Evolutionary conservation across 495 filamentous ascomycete genomes (phyloP).

Genomic region (Pseudomonodictys pantanalensis): DNA sequence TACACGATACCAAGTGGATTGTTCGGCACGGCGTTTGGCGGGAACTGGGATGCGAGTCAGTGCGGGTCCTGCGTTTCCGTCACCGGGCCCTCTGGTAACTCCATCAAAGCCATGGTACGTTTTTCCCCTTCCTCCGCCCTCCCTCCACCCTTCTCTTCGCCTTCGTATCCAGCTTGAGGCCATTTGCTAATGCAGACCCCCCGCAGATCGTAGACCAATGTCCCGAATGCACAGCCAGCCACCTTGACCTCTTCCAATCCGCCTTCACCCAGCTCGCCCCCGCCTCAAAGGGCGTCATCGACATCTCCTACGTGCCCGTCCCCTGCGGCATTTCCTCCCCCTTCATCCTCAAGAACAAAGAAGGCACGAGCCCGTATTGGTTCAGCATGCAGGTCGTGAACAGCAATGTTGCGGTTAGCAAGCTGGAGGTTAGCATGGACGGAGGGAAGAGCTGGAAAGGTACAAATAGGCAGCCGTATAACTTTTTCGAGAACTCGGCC

Average conservation of each 20-base stretch:
- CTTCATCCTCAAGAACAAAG: constrained; percentile 56
- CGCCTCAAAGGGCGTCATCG: constrained; percentile 52
- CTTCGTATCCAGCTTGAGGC: neutral
- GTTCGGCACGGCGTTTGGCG: constrained; percentile 55
- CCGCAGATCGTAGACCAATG: constrained; percentile 59
- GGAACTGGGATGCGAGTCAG: constrained; percentile 52
- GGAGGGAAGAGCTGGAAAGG: constrained; percentile 52
- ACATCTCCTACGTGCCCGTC: constrained; percentile 52
- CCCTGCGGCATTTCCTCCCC: constrained; percentile 51
- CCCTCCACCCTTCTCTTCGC: too few species aligned
- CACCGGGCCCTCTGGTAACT: constrained; percentile 51
- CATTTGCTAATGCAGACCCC: constrained; percentile 1
- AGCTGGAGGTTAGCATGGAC: constrained; percentile 58
- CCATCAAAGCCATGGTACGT: constrained; percentile 62
- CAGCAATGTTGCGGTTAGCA: constrained; percentile 51
- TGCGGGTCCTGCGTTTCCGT: constrained; percentile 60
- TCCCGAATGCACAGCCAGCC: constrained; percentile 53
- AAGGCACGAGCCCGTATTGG: constrained; percentile 53
- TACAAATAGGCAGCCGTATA: constrained; percentile 53
- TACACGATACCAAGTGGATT: constrained; percentile 56
- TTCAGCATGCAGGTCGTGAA: constrained; percentile 58
- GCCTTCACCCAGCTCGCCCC: constrained; percentile 52
- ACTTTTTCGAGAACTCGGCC: constrained; percentile 57
- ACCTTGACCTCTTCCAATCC: constrained; percentile 59
- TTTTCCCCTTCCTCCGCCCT: neutral